phyloP scores from a whole-genome alignment of 78 protist species.

The Dictyostelium citrinum region DNA sequence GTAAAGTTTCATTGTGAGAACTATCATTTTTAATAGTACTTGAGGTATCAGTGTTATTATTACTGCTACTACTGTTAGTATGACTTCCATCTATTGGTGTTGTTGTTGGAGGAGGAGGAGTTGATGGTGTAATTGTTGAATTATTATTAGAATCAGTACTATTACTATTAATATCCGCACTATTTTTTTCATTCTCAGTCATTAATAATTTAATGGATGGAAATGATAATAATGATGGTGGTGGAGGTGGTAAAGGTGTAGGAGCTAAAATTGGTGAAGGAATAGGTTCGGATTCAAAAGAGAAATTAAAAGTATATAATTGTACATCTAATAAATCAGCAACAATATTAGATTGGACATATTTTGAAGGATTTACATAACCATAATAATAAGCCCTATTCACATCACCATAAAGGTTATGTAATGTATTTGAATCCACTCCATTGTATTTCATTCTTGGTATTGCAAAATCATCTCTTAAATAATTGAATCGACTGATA shows the following conservation, averaged over 20 bases:
- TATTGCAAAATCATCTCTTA: neutral
- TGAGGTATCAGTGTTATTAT: neutral
- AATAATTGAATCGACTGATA: neutral
- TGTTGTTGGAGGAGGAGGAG: too few species aligned
- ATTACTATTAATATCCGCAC: neutral
- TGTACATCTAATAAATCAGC: neutral
- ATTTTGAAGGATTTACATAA: neutral
- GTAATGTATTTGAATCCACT: neutral
- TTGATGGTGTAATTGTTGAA: neutral
- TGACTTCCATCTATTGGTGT: neutral
- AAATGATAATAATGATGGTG: neutral
- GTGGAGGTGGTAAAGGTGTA: neutral
- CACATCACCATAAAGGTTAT: neutral
- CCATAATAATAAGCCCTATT: neutral
- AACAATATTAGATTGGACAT: neutral
- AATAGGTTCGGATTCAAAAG: neutral
- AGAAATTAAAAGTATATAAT: neutral
- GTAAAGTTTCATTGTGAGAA: neutral
- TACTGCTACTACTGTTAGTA: neutral
- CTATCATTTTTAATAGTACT: neutral
- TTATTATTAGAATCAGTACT: neutral
- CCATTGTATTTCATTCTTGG: neutral
- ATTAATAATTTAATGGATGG: neutral
- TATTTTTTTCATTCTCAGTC: neutral
- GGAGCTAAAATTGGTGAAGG: neutral